phyloP scores from a whole-genome alignment of 495 filamentous ascomycete species.

The Penicillium egyptiacum region DNA sequence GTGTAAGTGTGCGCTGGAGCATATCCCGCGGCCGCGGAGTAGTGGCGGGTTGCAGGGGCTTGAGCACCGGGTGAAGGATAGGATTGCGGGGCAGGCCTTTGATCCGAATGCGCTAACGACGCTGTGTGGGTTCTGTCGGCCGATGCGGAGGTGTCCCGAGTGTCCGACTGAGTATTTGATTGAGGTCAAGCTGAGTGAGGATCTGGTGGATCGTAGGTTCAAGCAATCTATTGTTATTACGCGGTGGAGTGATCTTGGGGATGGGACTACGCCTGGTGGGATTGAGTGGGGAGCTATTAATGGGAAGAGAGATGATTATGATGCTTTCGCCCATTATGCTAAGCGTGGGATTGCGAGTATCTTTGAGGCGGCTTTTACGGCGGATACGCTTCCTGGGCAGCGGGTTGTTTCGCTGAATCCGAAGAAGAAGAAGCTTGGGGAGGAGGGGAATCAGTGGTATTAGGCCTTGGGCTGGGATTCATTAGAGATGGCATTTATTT shows the following conservation, averaged over 20 bases:
- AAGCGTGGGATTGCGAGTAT: constrained; percentile 54
- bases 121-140: constrained; percentile 54
- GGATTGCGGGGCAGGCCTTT: constrained; percentile 31
- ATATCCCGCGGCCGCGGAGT: constrained; percentile 49
- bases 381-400: constrained; percentile 55
- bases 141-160: constrained; percentile 57
- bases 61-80: constrained; percentile 42
- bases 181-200: constrained; percentile 56
- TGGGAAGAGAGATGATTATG: constrained; percentile 44
- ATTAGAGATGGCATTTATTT: neutral
- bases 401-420: constrained; percentile 57
- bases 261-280: constrained; percentile 44
- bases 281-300: constrained; percentile 54
- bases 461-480: constrained; percentile 20
- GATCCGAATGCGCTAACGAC: constrained; percentile 48
- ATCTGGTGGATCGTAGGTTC: constrained; percentile 42
- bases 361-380: constrained; percentile 55
- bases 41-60: constrained; percentile 40
- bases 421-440: constrained; percentile 45
- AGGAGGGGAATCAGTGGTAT: constrained; percentile 52
- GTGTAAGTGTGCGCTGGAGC: constrained; percentile 59
- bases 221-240: constrained; percentile 60
- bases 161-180: constrained; percentile 62
- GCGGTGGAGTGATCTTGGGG: constrained; percentile 59
- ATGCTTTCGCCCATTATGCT: constrained; percentile 52